Evolutionary conservation across 345 rosid species (phyloP), one percentile per base, ranked within the genome.

Genomic region (Firmiana major): DNA sequence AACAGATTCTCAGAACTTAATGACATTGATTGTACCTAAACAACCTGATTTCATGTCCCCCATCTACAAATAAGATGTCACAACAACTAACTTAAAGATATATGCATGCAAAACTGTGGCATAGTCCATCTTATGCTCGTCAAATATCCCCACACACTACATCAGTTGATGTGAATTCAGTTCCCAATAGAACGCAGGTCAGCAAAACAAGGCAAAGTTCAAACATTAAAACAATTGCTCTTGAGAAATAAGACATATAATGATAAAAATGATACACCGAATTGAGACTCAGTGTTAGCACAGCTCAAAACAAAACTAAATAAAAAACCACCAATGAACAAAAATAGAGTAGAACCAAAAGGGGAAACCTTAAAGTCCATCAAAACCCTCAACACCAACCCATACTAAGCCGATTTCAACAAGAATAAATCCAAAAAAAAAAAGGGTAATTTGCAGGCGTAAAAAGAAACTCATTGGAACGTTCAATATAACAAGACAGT

Each of bases 401-500:
- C 48, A 64, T 17, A 9, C 15, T 19, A n/a, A 67, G 11, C 34
- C 58, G 49, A 70, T 26, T 49, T 4, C 26, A 49, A 51, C 74
- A 70, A 28, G 1, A 48, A 49, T 9, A 26, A 48, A 48, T 16
- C 15, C 48, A 12, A 59, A 58, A 74, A 13, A 0, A 59, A 2
- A 28, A 8, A 22, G 62, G 45, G 26, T 5, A 63, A 63, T 49
- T 64, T 54, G 34, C 55, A 62, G 21, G 19, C 58, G 49, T 31
- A 63, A 36, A 46, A 75, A 72, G 76, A 83, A 81, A 64, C 67
- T 71, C 46, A 75, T 53, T 73, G 21, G 24, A 65, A 46, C 57
- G 36, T 63, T 53, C 77, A 77, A 65, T 10, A 67, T 48, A 71
- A 45, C 7, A 51, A 77, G 31, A 7, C 40, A 57, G 57, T 54